These are phyloP conservation scores for Pestalotiopsis sp. DNA, from an alignment of 2,329 filamentous ascomycete genomes.

Conservation along the genomic window DNA sequence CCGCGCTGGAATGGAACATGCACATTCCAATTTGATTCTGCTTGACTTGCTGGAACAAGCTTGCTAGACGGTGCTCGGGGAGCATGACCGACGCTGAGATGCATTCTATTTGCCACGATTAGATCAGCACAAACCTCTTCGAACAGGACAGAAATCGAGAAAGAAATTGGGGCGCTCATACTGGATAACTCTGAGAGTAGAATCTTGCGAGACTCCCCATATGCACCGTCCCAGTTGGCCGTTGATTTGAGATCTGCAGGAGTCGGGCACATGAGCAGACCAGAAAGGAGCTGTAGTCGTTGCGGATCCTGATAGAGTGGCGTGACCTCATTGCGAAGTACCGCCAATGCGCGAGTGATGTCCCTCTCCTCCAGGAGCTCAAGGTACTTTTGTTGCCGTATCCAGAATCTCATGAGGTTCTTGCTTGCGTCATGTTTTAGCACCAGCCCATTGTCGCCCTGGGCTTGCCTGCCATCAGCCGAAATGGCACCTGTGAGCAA, in stretches of 20 bases:
- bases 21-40: constrained; percentile 80
- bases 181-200: constrained; percentile 83
- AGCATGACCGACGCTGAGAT: constrained; percentile 98
- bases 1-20: constrained; percentile 81
- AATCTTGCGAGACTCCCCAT: constrained; percentile 69
- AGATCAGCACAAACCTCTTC: constrained; percentile 11
- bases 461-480: constrained; percentile 30
- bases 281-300: constrained; percentile 80
- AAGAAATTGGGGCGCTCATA: constrained; percentile 43
- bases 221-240: constrained; percentile 82
- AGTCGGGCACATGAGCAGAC: constrained; percentile 84
- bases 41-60: constrained; percentile 81
- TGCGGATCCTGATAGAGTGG: constrained; percentile 78
- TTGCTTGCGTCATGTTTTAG: constrained; percentile 74
- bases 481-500: constrained; percentile 63
- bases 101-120: constrained; percentile 56
- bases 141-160: background rate
- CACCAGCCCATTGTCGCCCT: constrained; percentile 61
- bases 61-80: constrained; percentile 83
- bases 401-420: constrained; percentile 80
- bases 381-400: constrained; percentile 92
- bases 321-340: constrained; percentile 86
- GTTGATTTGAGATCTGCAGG: constrained; percentile 73
- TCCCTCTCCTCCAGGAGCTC: constrained; percentile 82
- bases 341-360: constrained; percentile 70